Base-by-base conservation (phyloP, 179 eudicot genomes). In the Nepenthes alata region DNA sequence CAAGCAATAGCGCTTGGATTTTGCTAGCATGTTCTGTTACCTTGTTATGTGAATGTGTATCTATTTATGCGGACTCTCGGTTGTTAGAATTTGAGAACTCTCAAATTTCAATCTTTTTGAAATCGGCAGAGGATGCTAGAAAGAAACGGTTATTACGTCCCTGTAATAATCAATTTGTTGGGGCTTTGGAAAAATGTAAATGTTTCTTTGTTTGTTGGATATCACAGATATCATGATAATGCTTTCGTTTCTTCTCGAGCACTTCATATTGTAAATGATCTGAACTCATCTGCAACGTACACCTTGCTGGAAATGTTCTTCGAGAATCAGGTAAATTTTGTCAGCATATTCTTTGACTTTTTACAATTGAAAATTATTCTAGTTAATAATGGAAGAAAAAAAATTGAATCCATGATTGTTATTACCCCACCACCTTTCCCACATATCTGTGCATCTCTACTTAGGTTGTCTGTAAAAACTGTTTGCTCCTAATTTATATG, bases 151-250 rank as follows among this genome's bases (percentile, higher is more conserved):
- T 11, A 55, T 55, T 34, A 12, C 8, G 4, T 15, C 11, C 11
- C 14, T 55, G 58, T 25, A 6, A 37, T 55, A 35, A 2, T 6
- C 16, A 11, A 38, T 37, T 58, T 44, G 49, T 37, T 10, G 47
- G 37, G 8, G 47, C 16, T 37, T 58, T 41, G 37, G 58, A n/a
- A 41, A 2, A 3, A 11, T 58, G 61, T 37, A 37, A 48, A 38
- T 58, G 11, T 60, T 25, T 60, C 2, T 10, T 39, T 35, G 0
- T 47, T 55, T 41, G 2, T 11, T 34, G 3, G 34, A 55, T 25
- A 55, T 1, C 71, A 80, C 77, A 91, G 96, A 64, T 91, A 89
- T 79, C 98, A 91, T 69, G 95, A 91, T 64, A 85, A 89, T 68
- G 76, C 96, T 7, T 91, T 76, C 70, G 80, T 69, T 58, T 72